Percentiles rank a stretch among this genome's conserved stretches.
Conservation (phyloP, 106 monocot genomes). For the Alisma plantagoaquatica region DNA sequence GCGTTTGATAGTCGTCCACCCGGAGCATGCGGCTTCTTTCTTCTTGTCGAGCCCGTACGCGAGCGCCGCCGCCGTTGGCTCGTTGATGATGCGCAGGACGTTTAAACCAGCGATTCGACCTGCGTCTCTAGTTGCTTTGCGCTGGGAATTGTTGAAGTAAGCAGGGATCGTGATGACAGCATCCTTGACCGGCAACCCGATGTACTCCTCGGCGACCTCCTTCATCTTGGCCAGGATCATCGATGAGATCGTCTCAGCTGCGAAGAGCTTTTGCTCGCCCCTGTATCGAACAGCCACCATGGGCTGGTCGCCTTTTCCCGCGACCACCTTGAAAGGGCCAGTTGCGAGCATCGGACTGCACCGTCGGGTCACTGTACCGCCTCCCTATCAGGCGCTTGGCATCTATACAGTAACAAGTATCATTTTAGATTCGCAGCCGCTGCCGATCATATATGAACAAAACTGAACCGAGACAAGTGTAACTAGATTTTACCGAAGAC, state of each 20-base stretch:
- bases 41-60: conserved; percentile 16
- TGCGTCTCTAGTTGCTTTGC: conserved; percentile 17
- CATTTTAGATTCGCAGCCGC: too few species aligned
- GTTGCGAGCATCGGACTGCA: neutral
- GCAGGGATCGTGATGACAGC: conserved; percentile 19
- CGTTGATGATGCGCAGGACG: conserved; percentile 11
- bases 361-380: neutral
- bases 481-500: conserved; percentile 2
- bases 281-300: neutral
- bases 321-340: conserved; percentile 1
- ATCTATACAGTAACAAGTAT: too few species aligned
- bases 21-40: too few species aligned
- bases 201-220: neutral
- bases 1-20: too few species aligned
- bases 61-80: conserved; percentile 16
- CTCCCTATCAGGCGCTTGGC: conserved; percentile 2
- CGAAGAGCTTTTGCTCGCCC: conserved; percentile 1
- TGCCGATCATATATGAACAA: too few species aligned
- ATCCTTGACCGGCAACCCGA: conserved; percentile 6
- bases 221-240: neutral
- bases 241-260: conserved; percentile 1
- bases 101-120: conserved; percentile 19
- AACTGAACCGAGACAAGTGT: too few species aligned
- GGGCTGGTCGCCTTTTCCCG: neutral
- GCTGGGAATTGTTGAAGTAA: conserved; percentile 20